Conservation (phyloP, 345 rosid species). For the Mangifera indica region DNA sequence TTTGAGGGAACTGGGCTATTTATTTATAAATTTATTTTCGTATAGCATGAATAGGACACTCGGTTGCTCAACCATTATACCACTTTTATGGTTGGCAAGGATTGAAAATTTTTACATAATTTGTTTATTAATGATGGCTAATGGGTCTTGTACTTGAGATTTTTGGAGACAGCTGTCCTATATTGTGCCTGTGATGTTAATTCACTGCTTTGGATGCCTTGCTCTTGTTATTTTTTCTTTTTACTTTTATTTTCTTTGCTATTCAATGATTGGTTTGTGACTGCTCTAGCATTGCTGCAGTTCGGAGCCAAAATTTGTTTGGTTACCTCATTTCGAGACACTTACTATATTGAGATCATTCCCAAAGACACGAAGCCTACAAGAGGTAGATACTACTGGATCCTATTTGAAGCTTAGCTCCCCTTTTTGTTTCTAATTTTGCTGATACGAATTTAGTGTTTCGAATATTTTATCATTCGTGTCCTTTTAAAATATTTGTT, state of each 20-base stretch:
- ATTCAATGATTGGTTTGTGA: conserved; percentile 27
- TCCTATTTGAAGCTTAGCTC: conserved; percentile 5
- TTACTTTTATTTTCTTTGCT: not conserved
- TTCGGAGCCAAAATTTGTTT: conserved; percentile 76
- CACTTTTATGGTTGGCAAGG: no score
- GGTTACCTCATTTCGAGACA: conserved; percentile 90
- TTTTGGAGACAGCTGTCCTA: no score
- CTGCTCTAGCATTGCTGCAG: conserved; percentile 44
- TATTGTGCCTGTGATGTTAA: not conserved
- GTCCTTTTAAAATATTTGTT: no score
- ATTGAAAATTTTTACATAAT: no score
- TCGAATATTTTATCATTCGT: not conserved
- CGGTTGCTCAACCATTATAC: no score
- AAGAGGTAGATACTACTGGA: conserved; percentile 50
- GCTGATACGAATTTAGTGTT: no score
- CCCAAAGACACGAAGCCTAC: conserved; percentile 65
- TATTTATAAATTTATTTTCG: no score
- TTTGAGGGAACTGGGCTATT: no score
- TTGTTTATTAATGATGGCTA: no score
- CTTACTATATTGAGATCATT: conserved; percentile 74
- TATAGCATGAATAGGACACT: no score
- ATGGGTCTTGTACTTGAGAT: no score
- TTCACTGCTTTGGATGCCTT: not conserved
- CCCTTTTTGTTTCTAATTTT: no score
- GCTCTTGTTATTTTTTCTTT: not conserved